These are phyloP conservation scores for Secale cereale DNA, from an alignment of 176 grass and related monocot species.

Conservation along the genomic window DNA sequence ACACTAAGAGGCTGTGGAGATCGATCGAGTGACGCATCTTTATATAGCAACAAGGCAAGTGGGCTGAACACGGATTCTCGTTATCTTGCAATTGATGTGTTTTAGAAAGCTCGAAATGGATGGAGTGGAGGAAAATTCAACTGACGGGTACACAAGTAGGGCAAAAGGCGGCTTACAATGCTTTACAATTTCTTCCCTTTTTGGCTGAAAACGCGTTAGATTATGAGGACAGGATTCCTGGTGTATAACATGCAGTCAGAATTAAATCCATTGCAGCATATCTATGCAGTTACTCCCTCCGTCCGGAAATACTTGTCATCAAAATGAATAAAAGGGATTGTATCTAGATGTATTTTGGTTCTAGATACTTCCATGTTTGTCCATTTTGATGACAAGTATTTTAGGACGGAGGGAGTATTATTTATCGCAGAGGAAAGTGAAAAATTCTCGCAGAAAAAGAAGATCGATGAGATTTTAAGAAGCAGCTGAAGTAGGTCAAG, in stretches of 20 bases:
- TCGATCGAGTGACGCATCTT: neutral
- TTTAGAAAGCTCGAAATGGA: slow-evolving; percentile 18
- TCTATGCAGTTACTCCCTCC: no score
- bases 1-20: slow-evolving; percentile 12
- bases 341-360: no score
- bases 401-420: no score
- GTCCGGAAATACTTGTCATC: no score
- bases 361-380: no score
- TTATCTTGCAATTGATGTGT: slow-evolving; percentile 7
- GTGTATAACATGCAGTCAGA: slow-evolving; percentile 15
- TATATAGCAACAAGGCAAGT: neutral
- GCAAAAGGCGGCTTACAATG: slow-evolving; percentile 25
- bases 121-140: neutral
- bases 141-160: slow-evolving; percentile 23
- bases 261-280: slow-evolving; percentile 5
- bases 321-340: no score
- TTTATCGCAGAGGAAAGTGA: neutral
- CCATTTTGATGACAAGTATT: no score
- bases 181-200: neutral
- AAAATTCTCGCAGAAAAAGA: neutral
- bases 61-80: neutral
- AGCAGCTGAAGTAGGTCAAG: neutral
- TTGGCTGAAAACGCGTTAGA: neutral
- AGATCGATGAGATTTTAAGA: neutral
- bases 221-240: neutral